Base-by-base conservation (phyloP, 2,329 filamentous ascomycete genomes). In the Fusarium newnesense region DNA sequence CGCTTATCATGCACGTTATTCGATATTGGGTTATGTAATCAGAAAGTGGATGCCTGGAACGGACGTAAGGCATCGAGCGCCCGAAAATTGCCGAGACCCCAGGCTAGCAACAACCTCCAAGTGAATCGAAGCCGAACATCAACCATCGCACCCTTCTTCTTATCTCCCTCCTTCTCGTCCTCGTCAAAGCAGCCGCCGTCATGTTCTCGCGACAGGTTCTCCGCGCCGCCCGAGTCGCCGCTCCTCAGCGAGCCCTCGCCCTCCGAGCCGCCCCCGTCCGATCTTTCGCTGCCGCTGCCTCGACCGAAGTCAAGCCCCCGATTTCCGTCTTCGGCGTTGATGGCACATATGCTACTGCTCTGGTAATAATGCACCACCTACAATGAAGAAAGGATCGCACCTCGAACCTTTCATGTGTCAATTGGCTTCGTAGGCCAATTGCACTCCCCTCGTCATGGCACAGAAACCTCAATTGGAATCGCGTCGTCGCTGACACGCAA, bases 281-380 rank as follows among this genome's bases (percentile, higher is more conserved):
- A 84, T 90, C 90, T 84, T 98, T 94, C 85, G 94, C 94, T 81
- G 93, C 94, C 85, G 87, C 89, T 80, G 83, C 90, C 78, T 83
- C 88, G 80, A 86, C 90, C 83, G 90, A 92, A 70, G 85, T 91
- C 84, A 95, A 94, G 89, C 91, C 96, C 80, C 96, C 96, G 78
- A 88, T 98, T 82, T 90, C 95, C 80, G 90, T 99, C 81, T 99
- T 94, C 86, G 96, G 96, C 79, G 87, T 99, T 82, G 96, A 98
- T 86, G 96, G 96, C 85, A 98, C 96, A 83, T 99, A 99, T 87
- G 96, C 96, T 84, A 95, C 93, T 87, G 96, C 96, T 87, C 90
- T 99, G 92, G 96, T 99, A 96, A 84, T 99, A 95, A 84, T 47
- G 94, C 69, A 64, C 70, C 60, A 53, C 67, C 50, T 58, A 60